Conservation (phyloP, 2,329 filamentous ascomycete species). For the Fusarium drepaniforme region DNA sequence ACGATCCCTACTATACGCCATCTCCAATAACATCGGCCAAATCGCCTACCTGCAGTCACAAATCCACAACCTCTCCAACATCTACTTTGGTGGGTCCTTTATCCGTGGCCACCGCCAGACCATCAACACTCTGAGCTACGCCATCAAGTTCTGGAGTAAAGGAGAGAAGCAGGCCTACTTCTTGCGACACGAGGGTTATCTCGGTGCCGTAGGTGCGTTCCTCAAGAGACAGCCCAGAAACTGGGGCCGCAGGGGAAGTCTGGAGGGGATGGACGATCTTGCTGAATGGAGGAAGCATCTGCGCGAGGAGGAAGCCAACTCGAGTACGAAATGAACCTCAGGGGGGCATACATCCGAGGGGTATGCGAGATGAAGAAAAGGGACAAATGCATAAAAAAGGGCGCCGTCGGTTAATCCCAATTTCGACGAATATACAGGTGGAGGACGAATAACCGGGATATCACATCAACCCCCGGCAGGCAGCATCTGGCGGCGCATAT, state of each 20-base stretch:
- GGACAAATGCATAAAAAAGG: constrained; percentile 12
- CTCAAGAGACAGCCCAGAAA: constrained; percentile 90
- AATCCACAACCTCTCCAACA: constrained; percentile 89
- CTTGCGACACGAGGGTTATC: constrained; percentile 92
- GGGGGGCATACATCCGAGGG: not conserved
- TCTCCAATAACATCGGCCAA: constrained; percentile 98
- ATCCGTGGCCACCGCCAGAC: constrained; percentile 97
- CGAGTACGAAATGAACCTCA: constrained; percentile 17
- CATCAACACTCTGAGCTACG: constrained; percentile 97
- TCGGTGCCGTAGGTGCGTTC: constrained; percentile 94
- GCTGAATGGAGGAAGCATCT: constrained; percentile 46
- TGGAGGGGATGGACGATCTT: constrained; percentile 65
- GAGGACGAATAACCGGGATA: constrained; percentile 3
- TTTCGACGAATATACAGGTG: not conserved
- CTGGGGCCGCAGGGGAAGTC: constrained; percentile 87
- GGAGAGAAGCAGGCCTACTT: constrained; percentile 97
- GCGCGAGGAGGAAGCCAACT: constrained; percentile 24
- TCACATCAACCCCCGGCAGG: constrained; percentile 17
- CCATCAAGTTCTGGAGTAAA: constrained; percentile 97
- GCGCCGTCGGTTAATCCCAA: constrained; percentile 5
- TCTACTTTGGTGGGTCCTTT: constrained; percentile 98
- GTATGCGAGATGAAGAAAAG: not conserved
- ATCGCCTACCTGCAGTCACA: constrained; percentile 98
- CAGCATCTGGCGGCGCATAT: constrained; percentile 20
- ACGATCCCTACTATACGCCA: constrained; percentile 90